Conservation (phyloP, 139 green algal species). For the Tetraselmis striata region DNA sequence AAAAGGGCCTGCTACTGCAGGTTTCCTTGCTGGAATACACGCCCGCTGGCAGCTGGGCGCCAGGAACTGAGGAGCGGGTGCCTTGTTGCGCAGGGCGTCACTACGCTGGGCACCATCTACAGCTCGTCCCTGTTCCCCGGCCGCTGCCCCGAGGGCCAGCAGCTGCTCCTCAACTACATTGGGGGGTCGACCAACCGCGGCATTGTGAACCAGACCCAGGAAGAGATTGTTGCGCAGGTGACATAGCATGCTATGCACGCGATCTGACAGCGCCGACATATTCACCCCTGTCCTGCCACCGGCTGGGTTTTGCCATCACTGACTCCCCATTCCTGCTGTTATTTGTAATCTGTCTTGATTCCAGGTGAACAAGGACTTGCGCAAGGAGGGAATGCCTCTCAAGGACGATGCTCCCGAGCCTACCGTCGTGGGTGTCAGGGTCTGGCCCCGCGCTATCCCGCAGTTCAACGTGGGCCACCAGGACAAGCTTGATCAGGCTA, state of each 20-base stretch:
- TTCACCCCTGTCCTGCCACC: no score
- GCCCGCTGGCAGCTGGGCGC: neutral
- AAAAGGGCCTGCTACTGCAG: no score
- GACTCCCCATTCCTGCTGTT: no score
- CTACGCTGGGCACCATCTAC: constrained; percentile 98
- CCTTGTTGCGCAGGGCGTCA: constrained; percentile 66
- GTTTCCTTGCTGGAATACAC: neutral
- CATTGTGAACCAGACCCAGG: constrained; percentile 70
- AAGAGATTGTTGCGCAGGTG: constrained; percentile 54
- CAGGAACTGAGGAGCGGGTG: no score
- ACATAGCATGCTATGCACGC: neutral
- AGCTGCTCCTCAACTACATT: constrained; percentile 96
- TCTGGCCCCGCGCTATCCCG: constrained; percentile 93
- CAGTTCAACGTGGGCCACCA: constrained; percentile 96
- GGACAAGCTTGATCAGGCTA: constrained; percentile 42
- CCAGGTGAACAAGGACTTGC: constrained; percentile 92
- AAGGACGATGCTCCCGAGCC: constrained; percentile 74
- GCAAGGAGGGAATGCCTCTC: constrained; percentile 76
- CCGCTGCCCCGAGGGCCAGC: constrained; percentile 46
- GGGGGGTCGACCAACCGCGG: constrained; percentile 82
- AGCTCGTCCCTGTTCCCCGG: constrained; percentile 84
- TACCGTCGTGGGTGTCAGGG: constrained; percentile 73
- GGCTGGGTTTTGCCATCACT: no score
- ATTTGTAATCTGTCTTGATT: no score
- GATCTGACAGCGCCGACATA: no score